Conservation (phyloP, 768 basidiomycete species). For the Piloderma croceum region DNA sequence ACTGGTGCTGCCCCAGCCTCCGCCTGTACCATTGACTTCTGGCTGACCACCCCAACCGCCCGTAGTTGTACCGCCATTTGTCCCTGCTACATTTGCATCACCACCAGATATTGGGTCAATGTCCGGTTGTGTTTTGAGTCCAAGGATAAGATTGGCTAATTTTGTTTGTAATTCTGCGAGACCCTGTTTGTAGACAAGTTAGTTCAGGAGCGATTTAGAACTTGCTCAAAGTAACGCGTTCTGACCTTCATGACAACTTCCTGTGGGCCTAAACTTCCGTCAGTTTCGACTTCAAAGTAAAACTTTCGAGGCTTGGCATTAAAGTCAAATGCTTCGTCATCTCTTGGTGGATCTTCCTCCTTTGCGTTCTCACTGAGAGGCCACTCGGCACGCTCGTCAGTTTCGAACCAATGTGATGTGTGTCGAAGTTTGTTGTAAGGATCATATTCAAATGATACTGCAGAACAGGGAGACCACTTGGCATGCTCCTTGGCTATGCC, state of each 20-base stretch:
- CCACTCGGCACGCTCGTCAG: slow-evolving; percentile 80
- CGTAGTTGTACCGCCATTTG: slow-evolving; percentile 2
- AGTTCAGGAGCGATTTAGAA: background rate
- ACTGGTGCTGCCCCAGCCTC: slow-evolving; percentile 21
- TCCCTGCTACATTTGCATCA: slow-evolving; percentile 23
- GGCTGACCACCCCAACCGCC: slow-evolving; percentile 25
- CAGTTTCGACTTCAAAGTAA: slow-evolving; percentile 93
- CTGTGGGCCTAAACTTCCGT: slow-evolving; percentile 82
- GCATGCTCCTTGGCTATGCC: slow-evolving; percentile 98
- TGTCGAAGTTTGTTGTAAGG: slow-evolving; percentile 96
- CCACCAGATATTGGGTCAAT: slow-evolving; percentile 43
- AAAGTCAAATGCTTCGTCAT: slow-evolving; percentile 83
- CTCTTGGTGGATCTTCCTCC: slow-evolving; percentile 75
- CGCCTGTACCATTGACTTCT: slow-evolving; percentile 23
- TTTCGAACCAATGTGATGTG: slow-evolving; percentile 93
- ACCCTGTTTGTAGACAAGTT: slow-evolving; percentile 40
- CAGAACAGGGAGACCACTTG: slow-evolving; percentile 97
- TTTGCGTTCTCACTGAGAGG: slow-evolving; percentile 81
- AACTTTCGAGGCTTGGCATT: slow-evolving; percentile 84
- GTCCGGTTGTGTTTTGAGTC: slow-evolving; percentile 60
- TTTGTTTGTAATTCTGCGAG: slow-evolving; percentile 75
- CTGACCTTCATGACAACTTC: slow-evolving; percentile 83
- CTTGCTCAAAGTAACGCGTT: background rate
- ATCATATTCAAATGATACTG: slow-evolving; percentile 95
- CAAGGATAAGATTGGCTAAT: slow-evolving; percentile 72